A percentile compares a stretch with the other conserved stretches of the same genome.
These are phyloP conservation scores for Saccharomyces hybrid DNA, from an alignment of 1,139 yeast species.

Conservation along the genomic window DNA sequence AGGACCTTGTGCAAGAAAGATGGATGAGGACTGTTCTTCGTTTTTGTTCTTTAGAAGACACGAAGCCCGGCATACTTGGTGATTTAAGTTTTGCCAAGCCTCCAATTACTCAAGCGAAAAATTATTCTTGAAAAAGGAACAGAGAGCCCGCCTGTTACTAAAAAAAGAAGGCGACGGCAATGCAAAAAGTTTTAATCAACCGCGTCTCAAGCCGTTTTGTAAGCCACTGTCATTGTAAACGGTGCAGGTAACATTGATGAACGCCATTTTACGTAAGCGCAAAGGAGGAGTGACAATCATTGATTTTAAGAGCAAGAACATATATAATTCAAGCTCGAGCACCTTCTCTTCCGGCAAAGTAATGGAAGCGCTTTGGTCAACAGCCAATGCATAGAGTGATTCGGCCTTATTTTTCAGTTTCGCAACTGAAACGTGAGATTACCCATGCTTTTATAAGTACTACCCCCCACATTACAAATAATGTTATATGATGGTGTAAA, in stretches of 20 bases:
- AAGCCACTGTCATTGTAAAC: neutral
- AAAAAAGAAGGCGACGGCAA: neutral
- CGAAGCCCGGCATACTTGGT: neutral
- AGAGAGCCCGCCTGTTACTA: neutral
- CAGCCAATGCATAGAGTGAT: neutral
- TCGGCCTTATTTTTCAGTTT: neutral
- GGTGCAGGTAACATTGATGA: neutral
- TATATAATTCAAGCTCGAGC: neutral
- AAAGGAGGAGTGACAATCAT: neutral
- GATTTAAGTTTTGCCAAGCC: conserved; percentile 1
- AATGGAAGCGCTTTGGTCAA: neutral
- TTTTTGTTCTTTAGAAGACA: neutral
- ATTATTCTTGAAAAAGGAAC: neutral
- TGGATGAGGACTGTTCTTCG: neutral
- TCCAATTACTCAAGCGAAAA: neutral
- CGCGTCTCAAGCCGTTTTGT: neutral
- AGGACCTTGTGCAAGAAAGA: neutral
- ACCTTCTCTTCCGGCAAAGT: neutral
- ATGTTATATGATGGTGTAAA: too few relatives aligned
- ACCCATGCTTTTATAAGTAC: too few relatives aligned
- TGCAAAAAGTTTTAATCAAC: neutral
- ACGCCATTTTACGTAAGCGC: neutral
- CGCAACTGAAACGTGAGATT: neutral
- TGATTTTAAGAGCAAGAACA: neutral
- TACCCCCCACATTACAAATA: too few relatives aligned